Evolutionary conservation across 2,329 filamentous ascomycete species (phyloP).

Genomic region (Dichotomopilus funicola): DNA sequence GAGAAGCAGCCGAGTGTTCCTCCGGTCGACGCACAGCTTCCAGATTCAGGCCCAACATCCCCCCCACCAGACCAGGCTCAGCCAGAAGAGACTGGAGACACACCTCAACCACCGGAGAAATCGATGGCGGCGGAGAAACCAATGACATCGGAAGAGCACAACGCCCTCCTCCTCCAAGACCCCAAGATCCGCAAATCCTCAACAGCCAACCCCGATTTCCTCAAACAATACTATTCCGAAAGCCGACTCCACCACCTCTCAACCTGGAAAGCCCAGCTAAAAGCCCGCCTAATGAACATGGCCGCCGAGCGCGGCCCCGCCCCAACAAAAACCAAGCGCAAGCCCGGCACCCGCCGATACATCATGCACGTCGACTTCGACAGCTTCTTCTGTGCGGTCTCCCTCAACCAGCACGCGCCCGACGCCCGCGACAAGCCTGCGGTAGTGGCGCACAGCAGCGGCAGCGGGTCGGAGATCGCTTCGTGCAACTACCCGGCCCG

Average conservation of each 20-base stretch:
- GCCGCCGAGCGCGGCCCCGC: slow-evolving; percentile 58
- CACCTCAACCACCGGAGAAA: not conserved
- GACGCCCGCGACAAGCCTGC: slow-evolving; percentile 72
- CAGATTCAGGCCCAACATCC: too few relatives aligned
- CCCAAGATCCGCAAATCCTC: slow-evolving; percentile 83
- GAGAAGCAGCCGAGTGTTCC: not conserved
- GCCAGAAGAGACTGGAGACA: not conserved
- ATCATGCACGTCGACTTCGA: slow-evolving; percentile 97
- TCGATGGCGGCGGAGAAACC: slow-evolving; percentile 6
- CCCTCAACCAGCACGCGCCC: slow-evolving; percentile 69
- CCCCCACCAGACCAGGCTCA: not conserved
- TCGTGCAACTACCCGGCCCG: slow-evolving; percentile 95
- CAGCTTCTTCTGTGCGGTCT: slow-evolving; percentile 95
- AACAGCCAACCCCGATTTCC: slow-evolving; percentile 84
- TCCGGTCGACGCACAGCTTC: too few relatives aligned
- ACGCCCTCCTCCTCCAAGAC: slow-evolving; percentile 74
- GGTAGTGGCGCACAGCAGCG: slow-evolving; percentile 81
- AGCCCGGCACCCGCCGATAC: slow-evolving; percentile 64
- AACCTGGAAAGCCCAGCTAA: slow-evolving; percentile 92
- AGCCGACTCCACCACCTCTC: slow-evolving; percentile 92
- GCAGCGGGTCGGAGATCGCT: slow-evolving; percentile 86
- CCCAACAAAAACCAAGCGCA: slow-evolving; percentile 42
- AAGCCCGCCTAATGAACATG: slow-evolving; percentile 76
- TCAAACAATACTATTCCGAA: slow-evolving; percentile 92
- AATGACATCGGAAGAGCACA: slow-evolving; percentile 88